Evolutionary conservation across 140 eudicot species (phyloP), one percentile per base, ranked within the genome.

Genomic region (Artemisia princeps): DNA sequence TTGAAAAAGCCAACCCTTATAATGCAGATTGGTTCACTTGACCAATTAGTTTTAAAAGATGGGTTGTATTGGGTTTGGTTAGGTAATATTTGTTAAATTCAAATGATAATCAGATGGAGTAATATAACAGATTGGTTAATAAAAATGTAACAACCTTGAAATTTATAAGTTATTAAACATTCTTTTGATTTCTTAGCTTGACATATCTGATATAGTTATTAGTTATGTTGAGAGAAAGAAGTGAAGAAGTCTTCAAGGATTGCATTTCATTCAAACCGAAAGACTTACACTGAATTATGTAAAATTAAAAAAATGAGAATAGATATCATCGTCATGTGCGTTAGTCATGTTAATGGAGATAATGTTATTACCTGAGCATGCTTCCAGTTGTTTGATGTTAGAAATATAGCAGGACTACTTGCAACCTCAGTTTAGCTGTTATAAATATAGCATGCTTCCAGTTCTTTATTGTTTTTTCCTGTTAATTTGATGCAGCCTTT

Each of bases 401-500:
- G 19, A 46, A 46, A 45, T 53, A 37, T 44, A 23, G 58, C 30
- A 22, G 48, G 53, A 19, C 30, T 30, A 52, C 28, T 55, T 61
- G 67, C 71, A 65, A 50, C 60, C 30, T 50, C 60, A 9, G 9
- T 37, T 37, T 37, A 37, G 44, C 42, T 33, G 9, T 33, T 33
- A 33, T 0, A 33, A 6, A 7, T 37, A 37, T 37, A 37, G 8
- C 44, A 37, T 37, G 44, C 8, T 37, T 37, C 10, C 44, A 37
- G 44, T 37, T 37, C 2, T 24, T 19, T 55, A n/a, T 37, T 19
- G 20, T 17, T 40, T 5, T 22, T 11, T 7, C 65, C 56, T 42
- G 53, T 70, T 56, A 70, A 65, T 80, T 11, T 75, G 50, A 26
- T 87, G 91, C 96, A 91, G 97, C 85, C 78, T 91, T 13, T 91